Evolutionary conservation across 169 alveolate genomes (phyloP).

Genomic region (Plasmodium reichenowi): DNA sequence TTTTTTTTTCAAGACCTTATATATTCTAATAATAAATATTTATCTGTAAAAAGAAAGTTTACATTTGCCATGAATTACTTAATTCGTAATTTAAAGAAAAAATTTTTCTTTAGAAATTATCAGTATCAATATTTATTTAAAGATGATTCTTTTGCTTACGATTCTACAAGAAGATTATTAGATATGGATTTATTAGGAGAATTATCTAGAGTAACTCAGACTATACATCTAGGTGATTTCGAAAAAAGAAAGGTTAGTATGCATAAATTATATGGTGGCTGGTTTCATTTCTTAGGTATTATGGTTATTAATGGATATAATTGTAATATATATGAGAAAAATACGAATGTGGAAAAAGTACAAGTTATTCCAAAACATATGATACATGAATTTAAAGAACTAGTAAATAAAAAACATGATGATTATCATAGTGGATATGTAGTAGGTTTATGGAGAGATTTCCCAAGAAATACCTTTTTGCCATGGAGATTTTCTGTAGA

Average conservation of each 20-base stretch:
- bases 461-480: conserved; percentile 17
- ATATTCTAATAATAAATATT: conserved; percentile 45
- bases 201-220: conserved; percentile 35
- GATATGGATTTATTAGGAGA: conserved; percentile 62
- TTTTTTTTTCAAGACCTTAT: conserved; percentile 63
- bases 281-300: conserved; percentile 71
- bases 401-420: conserved; percentile 17
- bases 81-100: conserved; percentile 28
- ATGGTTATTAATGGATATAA: conserved; percentile 46
- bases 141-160: conserved; percentile 46
- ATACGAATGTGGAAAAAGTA: neutral
- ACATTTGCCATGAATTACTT: conserved; percentile 23
- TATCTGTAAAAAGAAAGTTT: conserved; percentile 39
- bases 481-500: conserved; percentile 62
- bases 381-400: conserved; percentile 7
- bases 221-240: conserved; percentile 12
- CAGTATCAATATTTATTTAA: conserved; percentile 54
- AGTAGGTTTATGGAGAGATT: conserved; percentile 73
- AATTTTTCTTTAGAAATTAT: conserved; percentile 46
- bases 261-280: conserved; percentile 73
- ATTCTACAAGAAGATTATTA: conserved; percentile 3
- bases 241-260: conserved; percentile 16
- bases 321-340: neutral
- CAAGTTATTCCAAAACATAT: conserved; percentile 19
- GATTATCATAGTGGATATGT: conserved; percentile 37